These are phyloP conservation scores for Anthostomella pinea DNA, from an alignment of 2,329 filamentous ascomycete genomes.

Conservation along the genomic window DNA sequence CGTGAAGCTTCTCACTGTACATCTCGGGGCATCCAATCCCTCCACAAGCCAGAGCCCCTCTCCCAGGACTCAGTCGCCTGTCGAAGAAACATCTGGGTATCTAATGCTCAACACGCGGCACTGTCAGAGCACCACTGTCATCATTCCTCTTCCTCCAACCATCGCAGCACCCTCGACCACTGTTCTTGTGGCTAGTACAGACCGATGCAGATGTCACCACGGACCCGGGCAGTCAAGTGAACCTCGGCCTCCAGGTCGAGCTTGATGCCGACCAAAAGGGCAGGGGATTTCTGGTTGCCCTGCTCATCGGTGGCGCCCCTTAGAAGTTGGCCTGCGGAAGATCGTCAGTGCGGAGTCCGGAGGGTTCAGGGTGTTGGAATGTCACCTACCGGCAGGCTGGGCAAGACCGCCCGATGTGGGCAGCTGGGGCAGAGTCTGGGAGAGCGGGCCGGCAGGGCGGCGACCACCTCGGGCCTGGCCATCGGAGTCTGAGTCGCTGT, in stretches of 20 bases:
- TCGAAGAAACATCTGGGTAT: too few species aligned
- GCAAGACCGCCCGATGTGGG: slow-evolving; percentile 25
- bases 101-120: too few species aligned
- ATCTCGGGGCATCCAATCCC: too few species aligned
- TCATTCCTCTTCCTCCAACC: too few species aligned
- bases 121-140: too few species aligned
- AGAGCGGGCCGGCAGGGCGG: slow-evolving; percentile 19
- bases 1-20: too few species aligned
- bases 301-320: slow-evolving; percentile 56
- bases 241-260: slow-evolving; percentile 62
- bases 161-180: too few species aligned
- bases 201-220: slow-evolving; percentile 60
- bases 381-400: slow-evolving; percentile 23
- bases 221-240: slow-evolving; percentile 57
- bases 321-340: slow-evolving; percentile 48
- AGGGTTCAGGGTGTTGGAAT: not conserved
- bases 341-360: slow-evolving; percentile 2
- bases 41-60: too few species aligned
- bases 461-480: slow-evolving; percentile 29
- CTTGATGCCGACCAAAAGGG: slow-evolving; percentile 60
- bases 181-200: too few species aligned
- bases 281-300: slow-evolving; percentile 56
- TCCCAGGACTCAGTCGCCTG: too few species aligned
- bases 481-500: slow-evolving; percentile 38
- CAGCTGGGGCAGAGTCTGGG: slow-evolving; percentile 18